phyloP scores from a whole-genome alignment of 805 yeast species.

The Starmerella lactis-condensi region DNA sequence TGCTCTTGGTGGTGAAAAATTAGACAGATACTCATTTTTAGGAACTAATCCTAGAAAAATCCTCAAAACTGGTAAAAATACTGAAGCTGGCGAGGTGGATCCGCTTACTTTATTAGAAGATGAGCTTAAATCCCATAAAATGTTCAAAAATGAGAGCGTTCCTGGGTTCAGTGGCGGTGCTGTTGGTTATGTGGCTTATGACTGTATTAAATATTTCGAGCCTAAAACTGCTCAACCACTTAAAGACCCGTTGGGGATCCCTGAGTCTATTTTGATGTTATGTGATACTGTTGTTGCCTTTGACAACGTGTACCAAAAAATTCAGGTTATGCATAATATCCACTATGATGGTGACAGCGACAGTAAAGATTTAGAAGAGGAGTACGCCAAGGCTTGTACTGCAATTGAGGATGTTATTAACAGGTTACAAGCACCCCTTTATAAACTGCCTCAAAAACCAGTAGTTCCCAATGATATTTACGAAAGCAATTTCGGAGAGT shows the following conservation, averaged over 20 bases:
- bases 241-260: slow-evolving; percentile 64
- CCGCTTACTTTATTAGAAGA: slow-evolving; percentile 59
- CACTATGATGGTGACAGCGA: slow-evolving; percentile 18
- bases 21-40: slow-evolving; percentile 79
- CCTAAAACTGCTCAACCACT: slow-evolving; percentile 64
- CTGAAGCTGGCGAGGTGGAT: slow-evolving; percentile 44
- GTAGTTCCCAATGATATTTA: slow-evolving; percentile 51
- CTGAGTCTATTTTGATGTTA: slow-evolving; percentile 84
- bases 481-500: slow-evolving; percentile 79
- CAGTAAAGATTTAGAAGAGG: slow-evolving; percentile 26
- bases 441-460: slow-evolving; percentile 52
- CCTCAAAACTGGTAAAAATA: slow-evolving; percentile 62
- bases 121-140: slow-evolving; percentile 46
- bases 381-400: slow-evolving; percentile 39
- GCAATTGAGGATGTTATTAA: slow-evolving; percentile 33
- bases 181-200: slow-evolving; percentile 86
- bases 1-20: slow-evolving; percentile 72
- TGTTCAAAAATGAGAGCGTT: slow-evolving; percentile 65
- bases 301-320: slow-evolving; percentile 85
- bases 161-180: slow-evolving; percentile 86
- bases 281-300: slow-evolving; percentile 79
- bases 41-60: slow-evolving; percentile 72
- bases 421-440: slow-evolving; percentile 23
- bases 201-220: slow-evolving; percentile 91
- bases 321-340: slow-evolving; percentile 74